Evolutionary conservation across 108 stramenopile genomes (phyloP), one percentile per base, ranked within the genome.

Genomic region (Pseudonitzschia multiseries): DNA sequence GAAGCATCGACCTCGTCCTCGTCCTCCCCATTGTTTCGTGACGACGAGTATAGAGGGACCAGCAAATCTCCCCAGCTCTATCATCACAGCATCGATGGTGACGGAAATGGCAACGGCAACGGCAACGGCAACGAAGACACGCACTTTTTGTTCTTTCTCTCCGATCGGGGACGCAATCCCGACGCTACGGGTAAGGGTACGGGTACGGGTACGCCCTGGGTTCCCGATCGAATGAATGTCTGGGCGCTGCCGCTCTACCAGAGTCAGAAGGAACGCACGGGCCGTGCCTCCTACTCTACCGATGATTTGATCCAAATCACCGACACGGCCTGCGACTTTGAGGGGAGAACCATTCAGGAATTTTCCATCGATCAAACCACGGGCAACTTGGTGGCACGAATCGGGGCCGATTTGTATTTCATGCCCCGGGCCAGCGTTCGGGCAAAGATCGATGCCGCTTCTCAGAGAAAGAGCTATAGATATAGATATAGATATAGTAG

Each of bases 401-500:
- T 87, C 60, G 91, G 91, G 10, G 91, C 88, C 13, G 91, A 92
- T 71, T 64, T 92, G 42, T 84, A 86, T 64, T 57, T 62, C 29
- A 59, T 89, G 73, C 31, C 73, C 52, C 14, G 33, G 29, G 71
- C 66, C 18, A 53, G 41, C 41, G 74, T 85, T 33, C 59, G 65
- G 32, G 33, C 31, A 4, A 80, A 71, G 43, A 22, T 80, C 50
- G 22, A 57, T 14, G 42, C 42, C 42, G 42, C n/a, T n/a, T n/a
- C n/a, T n/a, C n/a, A n/a, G n/a, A n/a, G n/a, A n/a, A n/a, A n/a
- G n/a, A n/a, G n/a, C n/a, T n/a, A n/a, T n/a, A n/a, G n/a, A n/a
- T n/a, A n/a, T n/a, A n/a, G n/a, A n/a, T n/a, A n/a, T n/a, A n/a
- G n/a, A n/a, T n/a, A n/a, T n/a, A n/a, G n/a, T n/a, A n/a, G n/a